Percentiles rank a stretch among this genome's conserved stretches.
These are phyloP conservation scores for Tricholoma bakamatsutake DNA, from an alignment of 768 basidiomycete species.

Conservation along the genomic window DNA sequence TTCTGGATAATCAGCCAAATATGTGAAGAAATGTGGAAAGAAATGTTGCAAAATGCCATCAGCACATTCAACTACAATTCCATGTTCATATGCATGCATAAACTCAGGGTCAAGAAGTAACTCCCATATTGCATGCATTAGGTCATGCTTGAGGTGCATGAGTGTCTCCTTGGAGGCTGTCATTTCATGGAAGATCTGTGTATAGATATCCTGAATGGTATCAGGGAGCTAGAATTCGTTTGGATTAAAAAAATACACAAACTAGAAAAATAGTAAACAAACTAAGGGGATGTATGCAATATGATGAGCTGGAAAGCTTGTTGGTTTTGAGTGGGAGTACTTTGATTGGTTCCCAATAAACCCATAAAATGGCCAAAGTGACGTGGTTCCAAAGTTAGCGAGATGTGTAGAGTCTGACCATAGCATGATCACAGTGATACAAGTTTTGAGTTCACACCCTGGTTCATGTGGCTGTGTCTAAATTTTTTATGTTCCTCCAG, in stretches of 20 bases:
- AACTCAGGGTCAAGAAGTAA: slow-evolving; percentile 4
- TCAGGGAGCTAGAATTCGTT: slow-evolving; percentile 10
- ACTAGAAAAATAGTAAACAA: no score
- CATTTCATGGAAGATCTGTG: background rate
- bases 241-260: no score
- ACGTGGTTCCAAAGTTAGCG: slow-evolving; percentile 25
- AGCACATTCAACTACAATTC: background rate
- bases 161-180: slow-evolving; percentile 14
- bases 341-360: no score
- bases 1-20: slow-evolving; percentile 6
- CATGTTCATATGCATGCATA: slow-evolving; percentile 2
- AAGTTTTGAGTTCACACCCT: background rate
- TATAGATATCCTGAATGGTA: slow-evolving; percentile 19
- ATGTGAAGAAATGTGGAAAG: background rate
- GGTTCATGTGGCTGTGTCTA: background rate
- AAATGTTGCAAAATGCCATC: background rate
- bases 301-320: no score
- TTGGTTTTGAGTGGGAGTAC: no score
- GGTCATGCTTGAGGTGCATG: background rate
- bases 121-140: slow-evolving; percentile 6
- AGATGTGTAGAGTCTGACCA: slow-evolving; percentile 23
- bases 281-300: no score
- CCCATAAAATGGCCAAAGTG: slow-evolving; percentile 23
- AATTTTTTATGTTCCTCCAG: background rate
- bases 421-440: background rate